Percentiles rank a stretch among this genome's conserved stretches.
phyloP scores from a whole-genome alignment of 1,284 basidiomycete genomes.

The Mycosarcoma mackinlayi region DNA sequence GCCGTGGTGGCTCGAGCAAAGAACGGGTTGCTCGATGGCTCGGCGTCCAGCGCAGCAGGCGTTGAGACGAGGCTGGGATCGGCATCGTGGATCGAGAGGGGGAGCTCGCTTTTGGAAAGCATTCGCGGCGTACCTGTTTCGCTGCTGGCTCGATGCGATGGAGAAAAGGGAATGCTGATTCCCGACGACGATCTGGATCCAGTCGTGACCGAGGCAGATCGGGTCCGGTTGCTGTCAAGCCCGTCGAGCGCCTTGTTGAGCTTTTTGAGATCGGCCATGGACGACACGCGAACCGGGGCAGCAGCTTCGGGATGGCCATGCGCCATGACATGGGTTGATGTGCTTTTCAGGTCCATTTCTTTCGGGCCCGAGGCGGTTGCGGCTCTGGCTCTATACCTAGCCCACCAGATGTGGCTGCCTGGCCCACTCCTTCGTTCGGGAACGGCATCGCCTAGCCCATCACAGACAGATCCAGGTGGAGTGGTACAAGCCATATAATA shows the following conservation, averaged over 20 bases:
- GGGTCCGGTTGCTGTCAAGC: slow-evolving; percentile 29
- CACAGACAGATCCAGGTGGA: slow-evolving; percentile 63
- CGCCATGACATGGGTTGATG: slow-evolving; percentile 2
- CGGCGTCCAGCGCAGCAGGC: slow-evolving; percentile 7
- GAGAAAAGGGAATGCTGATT: slow-evolving; percentile 2
- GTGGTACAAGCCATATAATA: slow-evolving; percentile 86
- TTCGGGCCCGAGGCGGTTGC: slow-evolving; percentile 34
- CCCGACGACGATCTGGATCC: not conserved
- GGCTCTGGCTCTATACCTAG: slow-evolving; percentile 40
- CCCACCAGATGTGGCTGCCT: slow-evolving; percentile 63
- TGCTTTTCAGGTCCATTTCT: slow-evolving; percentile 4
- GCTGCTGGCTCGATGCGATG: slow-evolving; percentile 36
- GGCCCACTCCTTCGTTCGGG: slow-evolving; percentile 56
- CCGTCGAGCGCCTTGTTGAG: slow-evolving; percentile 39
- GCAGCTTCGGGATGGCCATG: slow-evolving; percentile 31
- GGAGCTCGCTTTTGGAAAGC: slow-evolving; percentile 27
- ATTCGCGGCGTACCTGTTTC: slow-evolving; percentile 22
- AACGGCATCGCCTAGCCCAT: slow-evolving; percentile 47
- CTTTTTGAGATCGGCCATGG: slow-evolving; percentile 36
- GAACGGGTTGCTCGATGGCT: slow-evolving; percentile 15
- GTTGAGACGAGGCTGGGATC: slow-evolving; percentile 16
- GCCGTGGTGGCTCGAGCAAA: slow-evolving; percentile 10
- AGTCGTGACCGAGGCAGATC: slow-evolving; percentile 17
- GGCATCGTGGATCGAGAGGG: slow-evolving; percentile 34
- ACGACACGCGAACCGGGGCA: slow-evolving; percentile 38